Base-by-base conservation (phyloP, 2,329 filamentous ascomycete species). In the Penicillium psychrosexuale region DNA sequence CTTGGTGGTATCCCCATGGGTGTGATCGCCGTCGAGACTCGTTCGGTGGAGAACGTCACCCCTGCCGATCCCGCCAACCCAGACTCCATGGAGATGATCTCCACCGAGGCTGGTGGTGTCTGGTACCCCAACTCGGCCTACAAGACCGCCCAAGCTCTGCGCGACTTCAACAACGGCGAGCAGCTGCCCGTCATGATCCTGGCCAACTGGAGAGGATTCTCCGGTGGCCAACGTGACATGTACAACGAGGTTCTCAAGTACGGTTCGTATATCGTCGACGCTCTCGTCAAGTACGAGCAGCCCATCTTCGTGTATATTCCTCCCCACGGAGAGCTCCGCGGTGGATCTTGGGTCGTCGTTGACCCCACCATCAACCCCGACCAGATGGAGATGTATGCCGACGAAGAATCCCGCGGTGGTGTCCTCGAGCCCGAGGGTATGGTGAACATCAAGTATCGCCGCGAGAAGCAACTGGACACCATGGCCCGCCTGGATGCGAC, bases 181-280 rank as follows among this genome's bases (percentile, higher is more conserved):
- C 94, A 99, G 80, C 83, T 99, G 70, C 94, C 94, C 54, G 81
- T 99, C 63, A 97, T 99, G 91, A 99, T 99, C 72, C 86, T 99
- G 61, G 94, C 94, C 78, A 99, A 99, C 84, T 99, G 94, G 94
- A 88, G 94, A 86, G 94, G 94, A 81, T 99, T 99, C 90, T 99
- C 94, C 65, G 94, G 94, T 81, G 94, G 94, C 62, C 94, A 99
- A 79, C 91, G 93, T 66, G 94, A 99, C 78, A 99, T 99, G 94
- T 99, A 95, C 86, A 97, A 97, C 80, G 94, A 99, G 79, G 94
- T 99, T 15, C 86, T 99, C 77, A 99, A 99, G 82, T 99, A 99
- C 71, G 94, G 94, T 72, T 97, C 93, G 17, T 97, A 94, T 83
- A 99, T 99, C 71, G 94, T 99, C 65, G 94, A 99, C 70, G 93